A percentile compares a stretch with the other conserved stretches of the same genome.
These are phyloP conservation scores for Knoxdaviesia proteae DNA, from an alignment of 2,329 filamentous ascomycete species.

Conservation along the genomic window DNA sequence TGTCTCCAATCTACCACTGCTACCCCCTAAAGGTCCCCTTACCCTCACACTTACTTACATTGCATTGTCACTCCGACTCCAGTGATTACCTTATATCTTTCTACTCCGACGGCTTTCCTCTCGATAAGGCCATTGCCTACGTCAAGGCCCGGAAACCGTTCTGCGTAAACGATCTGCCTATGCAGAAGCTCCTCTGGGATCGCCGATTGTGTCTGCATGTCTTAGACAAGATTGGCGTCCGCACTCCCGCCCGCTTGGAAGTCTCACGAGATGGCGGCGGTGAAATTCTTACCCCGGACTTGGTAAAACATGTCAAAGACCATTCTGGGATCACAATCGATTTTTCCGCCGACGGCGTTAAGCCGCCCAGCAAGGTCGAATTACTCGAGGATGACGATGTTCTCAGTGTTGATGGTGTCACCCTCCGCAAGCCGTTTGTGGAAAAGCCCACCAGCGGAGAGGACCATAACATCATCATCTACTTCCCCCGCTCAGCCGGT, in stretches of 20 bases:
- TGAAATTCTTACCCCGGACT: conserved; percentile 52
- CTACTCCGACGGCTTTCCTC: conserved; percentile 90
- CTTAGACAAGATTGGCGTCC: conserved; percentile 72
- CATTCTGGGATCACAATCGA: conserved; percentile 59
- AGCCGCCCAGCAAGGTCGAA: conserved; percentile 53
- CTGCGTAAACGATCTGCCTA: conserved; percentile 90
- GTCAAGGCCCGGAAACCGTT: conserved; percentile 84
- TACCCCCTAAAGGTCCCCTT: background rate
- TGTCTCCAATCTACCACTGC: background rate
- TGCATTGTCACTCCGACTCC: background rate
- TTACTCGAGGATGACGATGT: conserved; percentile 80
- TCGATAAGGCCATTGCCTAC: conserved; percentile 94
- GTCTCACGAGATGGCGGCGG: conserved; percentile 88
- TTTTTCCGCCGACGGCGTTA: conserved; percentile 1
- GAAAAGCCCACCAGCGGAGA: conserved; percentile 97
- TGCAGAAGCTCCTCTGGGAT: conserved; percentile 96
- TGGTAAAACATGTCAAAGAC: conserved; percentile 61
- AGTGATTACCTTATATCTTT: conserved; percentile 92
- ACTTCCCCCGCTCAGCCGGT: conserved; percentile 71
- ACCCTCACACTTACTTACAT: background rate
- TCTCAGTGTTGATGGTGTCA: conserved; percentile 64
- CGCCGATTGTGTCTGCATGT: conserved; percentile 74
- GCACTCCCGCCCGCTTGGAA: conserved; percentile 72
- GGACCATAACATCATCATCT: conserved; percentile 97
- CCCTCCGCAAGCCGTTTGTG: conserved; percentile 82